phyloP scores from a whole-genome alignment of 2,329 filamentous ascomycete genomes.

The Botrytis elliptica region DNA sequence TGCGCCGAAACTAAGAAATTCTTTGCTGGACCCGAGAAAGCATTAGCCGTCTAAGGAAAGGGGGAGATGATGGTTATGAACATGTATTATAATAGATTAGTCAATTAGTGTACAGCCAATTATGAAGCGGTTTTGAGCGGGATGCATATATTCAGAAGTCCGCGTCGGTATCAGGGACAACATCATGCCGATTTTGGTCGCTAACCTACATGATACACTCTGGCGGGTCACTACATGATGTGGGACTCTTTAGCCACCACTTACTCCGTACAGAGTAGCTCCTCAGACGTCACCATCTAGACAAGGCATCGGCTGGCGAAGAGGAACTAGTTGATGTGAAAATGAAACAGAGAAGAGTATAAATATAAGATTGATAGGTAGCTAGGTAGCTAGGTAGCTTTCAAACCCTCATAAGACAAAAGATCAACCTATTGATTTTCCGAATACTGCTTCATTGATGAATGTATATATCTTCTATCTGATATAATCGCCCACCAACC shows the following conservation, averaged over 20 bases:
- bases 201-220: background rate
- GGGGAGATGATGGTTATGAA: background rate
- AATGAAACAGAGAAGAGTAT: background rate
- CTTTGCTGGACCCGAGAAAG: slow-evolving; percentile 44
- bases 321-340: background rate
- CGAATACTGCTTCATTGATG: background rate
- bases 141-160: background rate
- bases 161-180: background rate
- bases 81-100: background rate
- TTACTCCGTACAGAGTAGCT: background rate
- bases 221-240: background rate
- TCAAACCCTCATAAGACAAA: background rate
- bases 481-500: background rate
- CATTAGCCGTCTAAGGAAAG: slow-evolving; percentile 25
- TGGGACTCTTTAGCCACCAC: background rate
- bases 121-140: background rate
- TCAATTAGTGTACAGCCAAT: background rate
- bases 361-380: background rate
- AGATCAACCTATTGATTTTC: background rate
- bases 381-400: background rate
- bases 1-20: slow-evolving; percentile 77
- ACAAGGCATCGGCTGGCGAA: background rate
- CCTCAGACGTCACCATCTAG: background rate
- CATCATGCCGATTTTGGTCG: background rate
- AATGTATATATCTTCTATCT: background rate